Evolutionary conservation across 345 rosid genomes (phyloP), one percentile per base, ranked within the genome.

Genomic region (Citrus hindsii): DNA sequence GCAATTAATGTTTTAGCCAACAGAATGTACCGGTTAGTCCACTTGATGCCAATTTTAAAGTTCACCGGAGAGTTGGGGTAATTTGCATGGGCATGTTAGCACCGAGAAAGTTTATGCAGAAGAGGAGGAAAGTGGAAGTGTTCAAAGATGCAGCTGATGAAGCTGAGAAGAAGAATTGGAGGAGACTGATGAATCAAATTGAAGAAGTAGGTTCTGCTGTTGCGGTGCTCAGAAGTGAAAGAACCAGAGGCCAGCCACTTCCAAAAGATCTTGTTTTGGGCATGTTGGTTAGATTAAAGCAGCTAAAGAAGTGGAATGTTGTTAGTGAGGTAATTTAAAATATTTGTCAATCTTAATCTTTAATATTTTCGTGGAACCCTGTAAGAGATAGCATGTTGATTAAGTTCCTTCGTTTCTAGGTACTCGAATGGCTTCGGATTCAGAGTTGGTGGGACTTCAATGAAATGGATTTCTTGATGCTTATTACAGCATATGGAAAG

Each of bases 381-480:
- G 13, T 33, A 48, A 18, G 16, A 9, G 60, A 40, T 48, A 48
- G 16, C 24, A 5, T 16, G 61, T 71, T 71, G 46, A 28, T 71
- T 71, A 37, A 0, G 10, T 48, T 48, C 61, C 64, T 82, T 82
- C 71, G 53, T 79, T 61, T 80, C 75, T 85, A 96, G 98, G 88
- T 96, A 84, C 88, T 96, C 74, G 98, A 96, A 83, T 96, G 99
- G 99, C 92, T 96, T 74, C 86, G 89, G 80, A 85, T 80, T 73
- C 93, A 96, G 63, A 84, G 81, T 58, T 94, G 98, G 97, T 94
- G 99, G 98, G 88, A 90, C 83, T 91, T 94, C 83, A 87, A 86
- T 63, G 98, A 94, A 89, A 94, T 88, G 94, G 98, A 92, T 79
- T 92, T 85, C 51, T 38, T 90, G 73, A 91, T 92, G 99, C 97